Evolutionary conservation across 2,329 filamentous ascomycete species (phyloP).

Genomic region (Sporothrix mexicana): DNA sequence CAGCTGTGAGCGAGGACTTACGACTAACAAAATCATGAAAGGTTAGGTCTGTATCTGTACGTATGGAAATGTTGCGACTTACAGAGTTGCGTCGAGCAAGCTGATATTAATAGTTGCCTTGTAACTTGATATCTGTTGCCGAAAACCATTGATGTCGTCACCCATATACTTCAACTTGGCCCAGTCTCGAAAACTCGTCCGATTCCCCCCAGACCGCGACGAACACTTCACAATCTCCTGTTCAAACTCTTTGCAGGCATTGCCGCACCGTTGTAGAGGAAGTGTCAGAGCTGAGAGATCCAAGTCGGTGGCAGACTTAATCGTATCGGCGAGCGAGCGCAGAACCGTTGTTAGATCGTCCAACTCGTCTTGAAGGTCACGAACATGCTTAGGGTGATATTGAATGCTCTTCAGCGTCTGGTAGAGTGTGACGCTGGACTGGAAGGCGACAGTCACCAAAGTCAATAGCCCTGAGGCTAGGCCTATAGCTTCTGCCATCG

Average conservation of each 20-base stretch:
- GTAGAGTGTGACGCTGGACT: conserved; percentile 8
- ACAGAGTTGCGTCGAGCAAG: conserved; percentile 16
- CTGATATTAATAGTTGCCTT: conserved; percentile 21
- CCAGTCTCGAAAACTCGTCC: conserved; percentile 26
- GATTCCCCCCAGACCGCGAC: conserved; percentile 16
- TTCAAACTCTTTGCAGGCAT: conserved; percentile 17
- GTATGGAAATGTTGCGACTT: conserved; percentile 13
- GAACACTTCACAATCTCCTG: conserved; percentile 19
- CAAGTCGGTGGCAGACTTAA: conserved; percentile 8
- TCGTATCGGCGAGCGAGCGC: conserved; percentile 22
- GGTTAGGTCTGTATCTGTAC: conserved; percentile 1
- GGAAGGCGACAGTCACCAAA: conserved; percentile 17
- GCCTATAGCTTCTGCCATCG: conserved; percentile 18
- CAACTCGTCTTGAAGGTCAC: conserved; percentile 9
- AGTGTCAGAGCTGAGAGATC: conserved; percentile 19
- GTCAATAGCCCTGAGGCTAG: conserved; percentile 20
- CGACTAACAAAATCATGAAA: conserved; percentile 17
- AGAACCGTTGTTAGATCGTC: neutral
- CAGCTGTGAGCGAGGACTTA: conserved; percentile 18
- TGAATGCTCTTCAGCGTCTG: conserved; percentile 24
- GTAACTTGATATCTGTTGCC: conserved; percentile 22
- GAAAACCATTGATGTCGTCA: conserved; percentile 24
- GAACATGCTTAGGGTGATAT: conserved; percentile 15
- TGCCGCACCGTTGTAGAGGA: conserved; percentile 10
- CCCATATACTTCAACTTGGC: conserved; percentile 26